Base-by-base conservation (phyloP, 441 rosid species). In the Croton setiger region DNA sequence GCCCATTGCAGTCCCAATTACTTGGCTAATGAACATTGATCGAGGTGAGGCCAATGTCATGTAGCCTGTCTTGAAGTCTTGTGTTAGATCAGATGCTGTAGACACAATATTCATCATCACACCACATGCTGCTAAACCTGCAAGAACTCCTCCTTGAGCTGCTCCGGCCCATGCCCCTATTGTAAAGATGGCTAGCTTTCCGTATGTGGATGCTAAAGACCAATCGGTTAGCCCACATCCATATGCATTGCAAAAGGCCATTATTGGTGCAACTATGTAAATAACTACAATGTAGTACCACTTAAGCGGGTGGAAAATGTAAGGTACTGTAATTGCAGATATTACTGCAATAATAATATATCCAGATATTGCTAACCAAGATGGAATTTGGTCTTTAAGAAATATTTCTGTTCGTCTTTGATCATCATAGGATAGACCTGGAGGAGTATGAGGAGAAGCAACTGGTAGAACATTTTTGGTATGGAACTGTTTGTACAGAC, bases 81-180 rank as follows among this genome's bases (percentile, higher is more conserved):
- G 89, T 78, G 78, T 86, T 9, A 86, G 80, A 67, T 86, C 86
- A 13, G 88, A 86, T 66, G 96, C 97, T 5, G 96, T 87, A 1
- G 98, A 84, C 27, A 90, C 97, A 23, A 90, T 92, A 78, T 88
- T 92, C 97, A 92, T 90, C 98, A 92, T 88, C 48, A 92, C 98
- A n/a, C 98, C 98, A 63, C 98, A 92, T 1, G 97, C 89, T 43
- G 93, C 93, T 27, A 90, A 75, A 49, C 96, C 96, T 3, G 97
- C 98, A 0, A 93, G 80, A 76, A 93, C 71, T 3, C 83, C 82
- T 4, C 86, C 86, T 15, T 80, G 73, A 1, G 70, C 17, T 10
- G 71, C 52, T 0, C 83, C 98, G 2, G 88, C 98, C 98, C 98
- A 93, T 3, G 97, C 87, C 1, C 98, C 96, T 0, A 82, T 66